phyloP scores from a whole-genome alignment of 1,139 yeast genomes.

The Debaryomycetaceae sp. region DNA sequence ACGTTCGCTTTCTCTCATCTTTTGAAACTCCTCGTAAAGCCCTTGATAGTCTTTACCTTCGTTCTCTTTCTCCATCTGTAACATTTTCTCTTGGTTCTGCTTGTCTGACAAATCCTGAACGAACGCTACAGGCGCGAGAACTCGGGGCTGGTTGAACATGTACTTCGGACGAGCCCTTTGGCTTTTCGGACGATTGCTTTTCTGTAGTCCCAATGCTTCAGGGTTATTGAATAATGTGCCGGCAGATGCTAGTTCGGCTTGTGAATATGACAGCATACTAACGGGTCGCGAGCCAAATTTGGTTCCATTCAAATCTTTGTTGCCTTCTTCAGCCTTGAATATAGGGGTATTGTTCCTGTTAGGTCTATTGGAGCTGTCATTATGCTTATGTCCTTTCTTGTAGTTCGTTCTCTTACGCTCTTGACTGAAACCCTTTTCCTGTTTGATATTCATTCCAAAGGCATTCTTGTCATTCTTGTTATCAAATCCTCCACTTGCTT shows the following conservation, averaged over 20 bases:
- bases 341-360: background rate
- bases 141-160: conserved; percentile 35
- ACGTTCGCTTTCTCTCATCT: conserved; percentile 75
- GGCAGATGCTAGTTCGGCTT: conserved; percentile 20
- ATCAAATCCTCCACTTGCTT: conserved; percentile 8
- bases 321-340: conserved; percentile 9
- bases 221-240: conserved; percentile 31
- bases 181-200: conserved; percentile 5
- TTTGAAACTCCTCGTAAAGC: conserved; percentile 54
- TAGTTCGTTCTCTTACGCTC: conserved; percentile 4
- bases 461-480: conserved; percentile 3
- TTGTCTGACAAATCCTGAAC: conserved; percentile 40
- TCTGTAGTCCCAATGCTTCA: conserved; percentile 27
- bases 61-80: conserved; percentile 29
- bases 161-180: conserved; percentile 38
- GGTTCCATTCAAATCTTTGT: conserved; percentile 18
- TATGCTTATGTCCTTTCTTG: conserved; percentile 1
- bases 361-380: background rate
- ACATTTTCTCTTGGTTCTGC: conserved; percentile 40
- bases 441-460: conserved; percentile 1
- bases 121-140: conserved; percentile 33
- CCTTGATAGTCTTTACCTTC: conserved; percentile 41
- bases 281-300: conserved; percentile 22
- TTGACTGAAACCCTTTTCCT: conserved; percentile 3
- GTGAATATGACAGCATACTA: conserved; percentile 19